Percentiles rank a stretch among this genome's conserved stretches.
phyloP scores from a whole-genome alignment of 2,329 filamentous ascomycete species.

The Pseudocercospora crystallina region DNA sequence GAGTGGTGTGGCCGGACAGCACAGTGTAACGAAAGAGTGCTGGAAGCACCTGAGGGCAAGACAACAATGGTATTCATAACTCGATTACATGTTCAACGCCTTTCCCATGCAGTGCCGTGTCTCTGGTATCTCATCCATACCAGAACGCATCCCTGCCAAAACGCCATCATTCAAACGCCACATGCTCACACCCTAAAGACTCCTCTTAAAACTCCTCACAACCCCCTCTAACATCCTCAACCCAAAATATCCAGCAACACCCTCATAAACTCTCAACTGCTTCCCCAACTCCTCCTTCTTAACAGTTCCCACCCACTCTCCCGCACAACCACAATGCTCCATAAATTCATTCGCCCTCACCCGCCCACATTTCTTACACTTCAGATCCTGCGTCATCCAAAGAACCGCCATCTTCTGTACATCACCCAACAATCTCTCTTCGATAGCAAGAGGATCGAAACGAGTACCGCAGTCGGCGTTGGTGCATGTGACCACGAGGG shows the following conservation, averaged over 20 bases:
- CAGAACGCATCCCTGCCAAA: neutral
- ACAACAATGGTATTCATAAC: no score
- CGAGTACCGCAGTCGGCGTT: conserved; percentile 65
- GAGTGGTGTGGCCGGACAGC: no score
- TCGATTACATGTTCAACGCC: no score
- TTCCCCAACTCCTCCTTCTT: conserved; percentile 65
- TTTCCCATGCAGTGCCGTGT: no score
- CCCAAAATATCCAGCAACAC: conserved; percentile 75
- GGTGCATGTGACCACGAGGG: conserved; percentile 52
- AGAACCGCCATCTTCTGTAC: conserved; percentile 73
- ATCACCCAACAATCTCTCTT: conserved; percentile 76
- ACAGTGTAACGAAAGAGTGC: no score
- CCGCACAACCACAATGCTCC: conserved; percentile 93
- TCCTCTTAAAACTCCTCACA: conserved; percentile 43
- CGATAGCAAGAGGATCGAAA: conserved; percentile 76
- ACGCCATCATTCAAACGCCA: neutral
- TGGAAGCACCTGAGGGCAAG: no score
- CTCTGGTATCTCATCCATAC: no score
- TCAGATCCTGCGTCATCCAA: conserved; percentile 88
- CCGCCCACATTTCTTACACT: conserved; percentile 68
- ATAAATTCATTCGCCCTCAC: conserved; percentile 88
- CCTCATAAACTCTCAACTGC: conserved; percentile 67
- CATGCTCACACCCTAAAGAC: neutral
- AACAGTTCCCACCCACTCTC: conserved; percentile 75
- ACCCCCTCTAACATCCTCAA: conserved; percentile 78